Percentiles rank a stretch among this genome's conserved stretches.
Conservation (phyloP, 805 yeast genomes). For the Hanseniaspora hatyaiensis region DNA sequence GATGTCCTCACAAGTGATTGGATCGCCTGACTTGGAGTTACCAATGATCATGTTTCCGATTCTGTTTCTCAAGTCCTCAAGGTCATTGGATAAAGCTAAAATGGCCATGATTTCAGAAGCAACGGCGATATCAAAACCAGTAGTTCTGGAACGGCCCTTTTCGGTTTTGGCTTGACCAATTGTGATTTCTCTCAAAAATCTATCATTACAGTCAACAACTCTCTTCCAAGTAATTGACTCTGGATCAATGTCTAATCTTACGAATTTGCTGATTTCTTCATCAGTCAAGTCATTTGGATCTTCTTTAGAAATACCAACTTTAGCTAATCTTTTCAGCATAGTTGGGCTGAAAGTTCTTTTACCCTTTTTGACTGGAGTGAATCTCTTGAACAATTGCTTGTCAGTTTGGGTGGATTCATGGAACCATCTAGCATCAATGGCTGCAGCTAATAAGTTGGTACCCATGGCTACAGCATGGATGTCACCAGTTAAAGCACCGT, state of each 20-base stretch:
- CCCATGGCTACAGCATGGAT: conserved; percentile 79
- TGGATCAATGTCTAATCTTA: conserved; percentile 64
- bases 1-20: conserved; percentile 71
- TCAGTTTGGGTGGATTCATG: conserved; percentile 67
- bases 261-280: conserved; percentile 55
- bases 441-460: conserved; percentile 70
- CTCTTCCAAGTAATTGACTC: conserved; percentile 71
- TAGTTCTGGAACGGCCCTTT: conserved; percentile 55
- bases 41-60: conserved; percentile 69
- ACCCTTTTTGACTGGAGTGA: conserved; percentile 68
- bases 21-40: conserved; percentile 53
- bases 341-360: conserved; percentile 53
- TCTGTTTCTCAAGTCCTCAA: conserved; percentile 61
- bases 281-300: conserved; percentile 61
- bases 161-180: conserved; percentile 76
- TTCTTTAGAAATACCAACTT: conserved; percentile 57
- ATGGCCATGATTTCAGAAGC: conserved; percentile 84
- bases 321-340: conserved; percentile 54
- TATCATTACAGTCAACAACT: conserved; percentile 75
- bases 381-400: conserved; percentile 58
- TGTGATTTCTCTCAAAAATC: conserved; percentile 67
- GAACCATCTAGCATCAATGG: conserved; percentile 76
- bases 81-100: conserved; percentile 58
- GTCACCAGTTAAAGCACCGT: conserved; percentile 78
- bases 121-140: conserved; percentile 76